Conservation (phyloP, 2,329 filamentous ascomycete species). For the Fusarium sp. region DNA sequence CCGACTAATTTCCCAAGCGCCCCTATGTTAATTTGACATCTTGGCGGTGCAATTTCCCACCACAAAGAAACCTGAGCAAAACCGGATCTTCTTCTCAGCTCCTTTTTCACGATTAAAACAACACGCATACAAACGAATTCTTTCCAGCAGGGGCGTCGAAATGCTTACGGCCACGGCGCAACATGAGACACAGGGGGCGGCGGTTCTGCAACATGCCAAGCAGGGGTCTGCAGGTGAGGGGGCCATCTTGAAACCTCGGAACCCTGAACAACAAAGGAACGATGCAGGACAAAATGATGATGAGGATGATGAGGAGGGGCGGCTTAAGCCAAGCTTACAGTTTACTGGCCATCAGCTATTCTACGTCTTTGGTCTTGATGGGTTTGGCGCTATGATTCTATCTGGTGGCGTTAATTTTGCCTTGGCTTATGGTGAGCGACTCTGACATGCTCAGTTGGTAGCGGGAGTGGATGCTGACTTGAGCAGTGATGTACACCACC, state of each 20-base stretch:
- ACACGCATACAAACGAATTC: constrained; percentile 2
- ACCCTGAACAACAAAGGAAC: constrained; percentile 25
- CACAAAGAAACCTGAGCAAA: not conserved
- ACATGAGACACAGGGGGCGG: constrained; percentile 44
- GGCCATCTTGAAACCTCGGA: constrained; percentile 19
- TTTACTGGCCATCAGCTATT: constrained; percentile 62
- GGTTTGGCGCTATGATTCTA: constrained; percentile 62
- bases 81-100: no score
- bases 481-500: constrained; percentile 63
- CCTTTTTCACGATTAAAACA: not conserved
- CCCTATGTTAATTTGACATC: not conserved
- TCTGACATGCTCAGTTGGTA: not conserved
- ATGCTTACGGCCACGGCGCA: constrained; percentile 35
- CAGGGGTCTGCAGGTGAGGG: constrained; percentile 28
- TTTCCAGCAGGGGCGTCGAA: constrained; percentile 15
- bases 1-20: constrained; percentile 25
- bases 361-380: constrained; percentile 65
- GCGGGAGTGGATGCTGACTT: constrained; percentile 12
- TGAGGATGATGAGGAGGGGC: constrained; percentile 29
- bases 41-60: constrained; percentile 14
- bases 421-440: constrained; percentile 62
- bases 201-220: constrained; percentile 34
- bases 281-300: constrained; percentile 1
- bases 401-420: constrained; percentile 68
- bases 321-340: constrained; percentile 57